Conservation (phyloP, 2,329 filamentous ascomycete genomes). For the Botrytis hyacinthi region DNA sequence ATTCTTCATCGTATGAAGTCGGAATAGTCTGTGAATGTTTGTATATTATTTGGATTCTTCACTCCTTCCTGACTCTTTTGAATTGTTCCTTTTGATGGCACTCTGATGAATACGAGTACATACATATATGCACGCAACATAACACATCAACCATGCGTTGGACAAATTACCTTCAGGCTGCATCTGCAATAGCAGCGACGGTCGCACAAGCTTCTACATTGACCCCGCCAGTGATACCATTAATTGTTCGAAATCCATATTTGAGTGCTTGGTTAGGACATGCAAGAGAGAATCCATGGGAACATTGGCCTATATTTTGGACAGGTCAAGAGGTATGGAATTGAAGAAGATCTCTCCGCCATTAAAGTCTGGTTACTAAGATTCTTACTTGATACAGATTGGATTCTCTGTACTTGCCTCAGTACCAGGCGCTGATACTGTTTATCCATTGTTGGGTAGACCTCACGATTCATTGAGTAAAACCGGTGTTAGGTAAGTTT, state of each 20-base stretch:
- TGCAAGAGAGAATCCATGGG: slow-evolving; percentile 74
- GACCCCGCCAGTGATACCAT: slow-evolving; percentile 55
- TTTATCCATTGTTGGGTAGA: slow-evolving; percentile 64
- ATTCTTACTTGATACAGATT: slow-evolving; percentile 41
- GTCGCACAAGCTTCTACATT: slow-evolving; percentile 50
- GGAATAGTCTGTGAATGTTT: background rate
- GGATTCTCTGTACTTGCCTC: slow-evolving; percentile 63
- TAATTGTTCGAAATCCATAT: slow-evolving; percentile 60
- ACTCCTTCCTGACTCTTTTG: background rate
- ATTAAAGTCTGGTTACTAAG: slow-evolving; percentile 12
- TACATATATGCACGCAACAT: slow-evolving; percentile 3
- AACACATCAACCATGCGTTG: slow-evolving; percentile 33
- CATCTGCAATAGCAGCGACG: slow-evolving; percentile 29
- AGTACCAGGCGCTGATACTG: slow-evolving; percentile 55
- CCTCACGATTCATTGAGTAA: slow-evolving; percentile 59
- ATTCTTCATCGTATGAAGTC: background rate
- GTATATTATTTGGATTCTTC: background rate
- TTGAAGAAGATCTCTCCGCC: background rate
- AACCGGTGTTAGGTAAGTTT: slow-evolving; percentile 40
- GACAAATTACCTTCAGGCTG: slow-evolving; percentile 33
- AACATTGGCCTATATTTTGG: slow-evolving; percentile 84
- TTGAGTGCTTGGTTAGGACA: slow-evolving; percentile 60
- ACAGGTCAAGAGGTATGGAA: slow-evolving; percentile 60
- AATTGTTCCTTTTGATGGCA: background rate
- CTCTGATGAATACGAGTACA: slow-evolving; percentile 6